Base-by-base conservation (phyloP, 2,329 filamentous ascomycete genomes). In the Clarireedia monteithiana region DNA sequence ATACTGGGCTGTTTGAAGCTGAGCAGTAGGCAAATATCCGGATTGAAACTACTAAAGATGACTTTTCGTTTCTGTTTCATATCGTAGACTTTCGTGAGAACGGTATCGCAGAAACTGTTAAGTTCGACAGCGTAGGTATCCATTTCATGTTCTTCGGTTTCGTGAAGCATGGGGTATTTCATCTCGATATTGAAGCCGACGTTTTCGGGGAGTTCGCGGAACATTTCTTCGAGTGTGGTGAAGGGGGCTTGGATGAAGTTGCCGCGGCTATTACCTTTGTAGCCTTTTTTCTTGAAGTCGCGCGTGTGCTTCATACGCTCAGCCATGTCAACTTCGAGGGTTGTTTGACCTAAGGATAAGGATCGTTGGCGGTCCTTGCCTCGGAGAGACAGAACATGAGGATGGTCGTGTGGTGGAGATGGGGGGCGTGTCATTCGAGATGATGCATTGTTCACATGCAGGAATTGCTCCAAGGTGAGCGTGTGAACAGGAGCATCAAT, bases 161-260 rank as follows among this genome's bases (percentile, higher is more conserved):
- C 95, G 69, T 92, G 87, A 44, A 99, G 82, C 91, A 97, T 97
- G 5, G 94, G 94, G 69, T 99, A 99, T 73, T 99, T 97, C 81
- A 99, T 88, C 75, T 99, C 94, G 64, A 99, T 95, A 72, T 99
- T 97, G 79, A 99, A 99, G 14, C 94, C 91, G 23, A 95, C 88
- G 14, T 82, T 78, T 60, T 87, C 81, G 0, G 91, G 90, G 0
- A 99, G 75, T 67, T 91, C 86, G 65, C 82, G 81, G 74, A 99
- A 96, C 69, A 97, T 84, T 60, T 96, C 90, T 70, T 96, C 91
- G 4, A 99, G 77, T 0, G 94, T 99, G 6, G 92, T 91, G 73
- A 99, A 99, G 0, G 92, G 91, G 0, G 89, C 90, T 70, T 97
- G 92, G 66, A 99, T 97, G 66, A 95, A 95, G 68, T 90, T 91